Conservation (phyloP, 192 early-diverging fungal genomes). For the Geosiphon pyriformis region DNA sequence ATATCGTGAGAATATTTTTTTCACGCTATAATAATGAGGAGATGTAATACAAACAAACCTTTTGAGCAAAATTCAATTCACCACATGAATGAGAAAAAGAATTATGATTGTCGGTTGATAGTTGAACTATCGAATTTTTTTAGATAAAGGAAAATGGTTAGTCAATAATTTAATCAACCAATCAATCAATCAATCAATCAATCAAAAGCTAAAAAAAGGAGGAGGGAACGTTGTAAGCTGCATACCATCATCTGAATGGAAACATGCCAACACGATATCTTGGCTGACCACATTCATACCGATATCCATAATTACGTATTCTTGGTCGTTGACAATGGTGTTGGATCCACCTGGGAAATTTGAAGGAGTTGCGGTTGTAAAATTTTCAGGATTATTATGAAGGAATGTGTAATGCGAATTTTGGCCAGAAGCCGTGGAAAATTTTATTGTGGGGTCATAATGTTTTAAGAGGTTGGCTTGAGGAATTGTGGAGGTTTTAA, state of each 20-base stretch:
- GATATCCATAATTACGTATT: constrained; percentile 38
- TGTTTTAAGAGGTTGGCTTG: too few relatives aligned
- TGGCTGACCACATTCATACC: constrained; percentile 44
- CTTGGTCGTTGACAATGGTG: constrained; percentile 29
- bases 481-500: too few relatives aligned
- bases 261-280: constrained; percentile 40
- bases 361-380: not conserved
- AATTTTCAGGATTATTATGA: constrained; percentile 1
- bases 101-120: too few relatives aligned
- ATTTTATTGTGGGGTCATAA: too few relatives aligned
- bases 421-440: too few relatives aligned
- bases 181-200: too few relatives aligned
- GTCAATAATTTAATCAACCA: too few relatives aligned
- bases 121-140: too few relatives aligned
- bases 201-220: too few relatives aligned
- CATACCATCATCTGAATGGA: constrained; percentile 40
- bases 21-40: not conserved
- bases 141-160: too few relatives aligned
- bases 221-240: not conserved
- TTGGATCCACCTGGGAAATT: not conserved
- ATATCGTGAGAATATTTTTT: not conserved
- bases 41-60: constrained; percentile 8
- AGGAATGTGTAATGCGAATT: not conserved
- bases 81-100: not conserved
- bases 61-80: constrained; percentile 11